phyloP scores from a whole-genome alignment of 1,284 basidiomycete genomes.

The Ustilago xerochloae region DNA sequence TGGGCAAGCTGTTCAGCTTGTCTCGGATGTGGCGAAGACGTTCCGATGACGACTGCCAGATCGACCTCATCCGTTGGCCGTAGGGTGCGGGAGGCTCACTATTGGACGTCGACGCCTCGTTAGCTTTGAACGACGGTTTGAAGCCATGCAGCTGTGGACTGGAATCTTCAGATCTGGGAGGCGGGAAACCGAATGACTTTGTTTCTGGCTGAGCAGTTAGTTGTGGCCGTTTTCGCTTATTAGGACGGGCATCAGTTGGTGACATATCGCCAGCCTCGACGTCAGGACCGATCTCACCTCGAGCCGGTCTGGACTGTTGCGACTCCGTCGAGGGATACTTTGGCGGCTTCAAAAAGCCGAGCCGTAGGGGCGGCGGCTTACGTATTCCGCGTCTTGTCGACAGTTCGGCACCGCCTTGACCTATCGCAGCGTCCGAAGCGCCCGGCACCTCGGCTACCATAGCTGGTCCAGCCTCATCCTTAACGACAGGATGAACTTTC shows the following conservation, averaged over 20 bases:
- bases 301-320: too few species aligned
- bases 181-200: conserved; percentile 10
- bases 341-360: too few species aligned
- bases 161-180: not conserved
- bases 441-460: too few species aligned
- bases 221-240: conserved; percentile 9
- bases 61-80: not conserved
- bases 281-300: not conserved
- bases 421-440: too few species aligned
- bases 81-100: not conserved
- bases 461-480: not conserved
- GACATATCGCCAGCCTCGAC: not conserved
- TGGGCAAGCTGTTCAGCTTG: not conserved
- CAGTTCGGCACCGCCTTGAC: too few species aligned
- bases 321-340: not conserved
- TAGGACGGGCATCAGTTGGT: not conserved
- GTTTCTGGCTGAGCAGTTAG: not conserved
- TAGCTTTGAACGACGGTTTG: not conserved
- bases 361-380: too few species aligned
- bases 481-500: not conserved
- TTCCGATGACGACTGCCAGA: not conserved
- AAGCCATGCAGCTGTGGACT: conserved; percentile 12
- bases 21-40: not conserved
- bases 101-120: not conserved
- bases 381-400: too few species aligned